A percentile compares a stretch with the other conserved stretches of the same genome.
These are phyloP conservation scores for Escovopsis weberi DNA, from an alignment of 2,329 filamentous ascomycete genomes.

Conservation along the genomic window DNA sequence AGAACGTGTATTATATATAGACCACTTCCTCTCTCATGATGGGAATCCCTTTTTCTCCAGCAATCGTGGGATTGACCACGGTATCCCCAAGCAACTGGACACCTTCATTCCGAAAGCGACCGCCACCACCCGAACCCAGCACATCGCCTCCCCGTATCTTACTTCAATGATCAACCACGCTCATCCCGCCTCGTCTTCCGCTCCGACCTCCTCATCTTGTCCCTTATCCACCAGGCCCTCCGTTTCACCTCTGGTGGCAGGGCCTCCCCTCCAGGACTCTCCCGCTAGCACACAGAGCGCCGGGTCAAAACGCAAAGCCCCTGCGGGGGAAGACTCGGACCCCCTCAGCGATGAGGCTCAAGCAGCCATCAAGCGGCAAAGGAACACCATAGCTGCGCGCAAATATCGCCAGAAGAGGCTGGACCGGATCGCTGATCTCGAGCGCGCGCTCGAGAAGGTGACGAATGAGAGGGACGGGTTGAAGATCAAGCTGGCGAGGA, in stretches of 20 bases:
- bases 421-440: slow-evolving; percentile 48
- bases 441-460: slow-evolving; percentile 42
- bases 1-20: background rate
- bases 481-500: slow-evolving; percentile 44
- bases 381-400: slow-evolving; percentile 57
- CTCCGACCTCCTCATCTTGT: background rate
- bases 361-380: slow-evolving; percentile 40
- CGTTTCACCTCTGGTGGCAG: background rate
- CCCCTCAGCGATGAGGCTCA: slow-evolving; percentile 12
- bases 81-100: background rate
- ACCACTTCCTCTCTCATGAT: slow-evolving; percentile 2
- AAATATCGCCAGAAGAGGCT: slow-evolving; percentile 58
- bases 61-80: background rate
- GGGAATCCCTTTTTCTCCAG: slow-evolving; percentile 1
- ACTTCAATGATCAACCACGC: too few species aligned
- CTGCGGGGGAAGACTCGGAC: slow-evolving; percentile 5
- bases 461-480: slow-evolving; percentile 49
- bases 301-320: slow-evolving; percentile 8
- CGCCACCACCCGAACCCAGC: background rate
- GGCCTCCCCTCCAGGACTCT: slow-evolving; percentile 2
- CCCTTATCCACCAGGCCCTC: too few species aligned
- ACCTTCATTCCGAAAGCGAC: background rate
- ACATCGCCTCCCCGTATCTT: background rate
- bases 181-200: background rate
- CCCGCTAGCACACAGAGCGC: slow-evolving; percentile 4